A percentile compares a stretch with the other conserved stretches of the same genome.
phyloP scores from a whole-genome alignment of 106 monocot species.

The Cymbidium sinense region DNA sequence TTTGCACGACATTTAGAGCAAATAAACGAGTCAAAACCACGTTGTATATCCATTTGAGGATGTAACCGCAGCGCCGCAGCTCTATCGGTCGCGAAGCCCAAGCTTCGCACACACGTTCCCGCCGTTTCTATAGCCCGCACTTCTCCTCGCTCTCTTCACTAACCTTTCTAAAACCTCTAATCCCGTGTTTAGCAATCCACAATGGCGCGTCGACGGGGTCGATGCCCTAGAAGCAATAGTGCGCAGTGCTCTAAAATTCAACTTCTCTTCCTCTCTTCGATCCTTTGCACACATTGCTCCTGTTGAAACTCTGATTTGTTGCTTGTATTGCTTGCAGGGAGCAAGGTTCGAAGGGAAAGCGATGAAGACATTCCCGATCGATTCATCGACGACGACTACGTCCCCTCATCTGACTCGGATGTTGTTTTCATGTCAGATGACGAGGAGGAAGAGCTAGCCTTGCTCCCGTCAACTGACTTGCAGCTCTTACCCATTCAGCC shows the following conservation, averaged over 20 bases:
- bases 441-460: not conserved
- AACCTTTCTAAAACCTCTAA: not conserved
- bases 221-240: not conserved
- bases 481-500: not conserved
- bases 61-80: not conserved
- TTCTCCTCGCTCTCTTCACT: not conserved
- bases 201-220: not conserved
- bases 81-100: not conserved
- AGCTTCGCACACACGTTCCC: slow-evolving; percentile 11
- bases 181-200: not conserved
- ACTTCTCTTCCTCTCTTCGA: not conserved
- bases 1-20: not conserved
- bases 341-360: not conserved
- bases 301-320: not conserved
- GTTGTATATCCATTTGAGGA: too few species aligned
- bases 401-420: slow-evolving; percentile 10
- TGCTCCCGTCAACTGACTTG: not conserved
- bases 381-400: not conserved
- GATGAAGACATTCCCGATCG: not conserved
- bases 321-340: not conserved
- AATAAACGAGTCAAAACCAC: not conserved
- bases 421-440: not conserved
- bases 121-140: slow-evolving; percentile 3
- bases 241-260: not conserved
- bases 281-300: too few species aligned